Evolutionary conservation across 2,329 filamentous ascomycete species (phyloP).

Genomic region (Graphium sp.): DNA sequence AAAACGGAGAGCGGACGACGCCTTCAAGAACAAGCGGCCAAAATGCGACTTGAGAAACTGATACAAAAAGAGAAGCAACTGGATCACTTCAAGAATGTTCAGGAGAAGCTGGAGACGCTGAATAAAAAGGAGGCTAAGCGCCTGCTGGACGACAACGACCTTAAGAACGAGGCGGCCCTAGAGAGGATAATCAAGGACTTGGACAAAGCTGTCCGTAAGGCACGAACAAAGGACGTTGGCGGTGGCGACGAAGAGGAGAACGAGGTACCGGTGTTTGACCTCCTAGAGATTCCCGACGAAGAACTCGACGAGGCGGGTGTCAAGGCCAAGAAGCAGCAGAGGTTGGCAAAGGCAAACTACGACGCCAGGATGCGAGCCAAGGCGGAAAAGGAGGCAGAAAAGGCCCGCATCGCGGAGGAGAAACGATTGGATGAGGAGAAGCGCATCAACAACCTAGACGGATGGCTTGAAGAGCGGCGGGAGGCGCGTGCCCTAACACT

Average conservation of each 20-base stretch:
- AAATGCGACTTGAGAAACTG: constrained; percentile 89
- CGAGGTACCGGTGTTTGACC: constrained; percentile 69
- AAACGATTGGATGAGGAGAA: constrained; percentile 70
- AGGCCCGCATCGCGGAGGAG: constrained; percentile 67
- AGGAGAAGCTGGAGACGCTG: constrained; percentile 51
- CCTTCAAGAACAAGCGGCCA: constrained; percentile 88
- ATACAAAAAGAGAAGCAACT: constrained; percentile 92
- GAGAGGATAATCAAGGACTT: constrained; percentile 77
- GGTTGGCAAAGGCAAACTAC: constrained; percentile 84
- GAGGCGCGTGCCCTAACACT: constrained; percentile 53
- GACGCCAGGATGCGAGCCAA: constrained; percentile 89
- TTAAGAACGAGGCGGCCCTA: constrained; percentile 78
- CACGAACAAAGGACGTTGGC: constrained; percentile 84
- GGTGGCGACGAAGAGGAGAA: constrained; percentile 64
- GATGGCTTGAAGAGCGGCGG: constrained; percentile 73
- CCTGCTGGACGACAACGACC: constrained; percentile 74
- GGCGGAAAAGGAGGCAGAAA: constrained; percentile 87
- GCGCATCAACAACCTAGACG: constrained; percentile 67
- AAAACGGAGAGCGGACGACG: constrained; percentile 87
- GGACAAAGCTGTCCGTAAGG: constrained; percentile 77
- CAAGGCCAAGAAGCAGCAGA: constrained; percentile 86
- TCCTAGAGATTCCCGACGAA: constrained; percentile 81
- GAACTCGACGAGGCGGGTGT: constrained; percentile 80
- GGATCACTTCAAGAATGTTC: constrained; percentile 81
- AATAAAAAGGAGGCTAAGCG: constrained; percentile 86